Conservation (phyloP, 495 filamentous ascomycete species). For the Talaromyces thailandensis region DNA sequence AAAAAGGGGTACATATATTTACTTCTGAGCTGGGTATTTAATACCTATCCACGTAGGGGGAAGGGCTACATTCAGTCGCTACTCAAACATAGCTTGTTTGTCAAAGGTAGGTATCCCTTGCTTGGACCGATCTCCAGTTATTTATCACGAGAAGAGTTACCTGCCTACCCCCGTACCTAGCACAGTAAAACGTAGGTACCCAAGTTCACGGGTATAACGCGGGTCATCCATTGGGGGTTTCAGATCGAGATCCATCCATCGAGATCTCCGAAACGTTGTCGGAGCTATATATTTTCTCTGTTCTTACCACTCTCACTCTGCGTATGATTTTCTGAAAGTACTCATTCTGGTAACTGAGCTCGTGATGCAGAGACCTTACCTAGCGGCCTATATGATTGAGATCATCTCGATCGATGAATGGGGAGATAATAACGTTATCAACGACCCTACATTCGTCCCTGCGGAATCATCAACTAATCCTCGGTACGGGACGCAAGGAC, state of each 20-base stretch:
- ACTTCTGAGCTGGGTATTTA: background rate
- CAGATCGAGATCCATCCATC: background rate
- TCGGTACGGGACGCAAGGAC: background rate
- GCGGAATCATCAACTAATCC: background rate
- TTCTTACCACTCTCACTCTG: background rate
- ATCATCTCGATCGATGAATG: no score
- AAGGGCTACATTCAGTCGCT: background rate
- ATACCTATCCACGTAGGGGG: background rate
- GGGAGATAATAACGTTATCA: background rate
- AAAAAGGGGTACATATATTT: background rate
- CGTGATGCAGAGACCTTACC: background rate
- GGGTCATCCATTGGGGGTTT: background rate
- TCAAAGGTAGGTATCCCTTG: background rate
- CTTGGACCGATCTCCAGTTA: background rate
- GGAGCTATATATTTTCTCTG: background rate
- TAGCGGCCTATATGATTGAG: background rate
- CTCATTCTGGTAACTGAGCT: background rate
- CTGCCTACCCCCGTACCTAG: background rate
- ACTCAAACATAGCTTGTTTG: slow-evolving; percentile 2
- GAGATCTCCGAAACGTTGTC: background rate
- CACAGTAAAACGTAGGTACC: no score
- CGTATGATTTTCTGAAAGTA: background rate
- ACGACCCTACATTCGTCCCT: background rate
- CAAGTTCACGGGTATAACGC: background rate
- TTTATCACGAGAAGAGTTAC: background rate